Base-by-base conservation (phyloP, 768 basidiomycete species). In the Megacollybia marginata region DNA sequence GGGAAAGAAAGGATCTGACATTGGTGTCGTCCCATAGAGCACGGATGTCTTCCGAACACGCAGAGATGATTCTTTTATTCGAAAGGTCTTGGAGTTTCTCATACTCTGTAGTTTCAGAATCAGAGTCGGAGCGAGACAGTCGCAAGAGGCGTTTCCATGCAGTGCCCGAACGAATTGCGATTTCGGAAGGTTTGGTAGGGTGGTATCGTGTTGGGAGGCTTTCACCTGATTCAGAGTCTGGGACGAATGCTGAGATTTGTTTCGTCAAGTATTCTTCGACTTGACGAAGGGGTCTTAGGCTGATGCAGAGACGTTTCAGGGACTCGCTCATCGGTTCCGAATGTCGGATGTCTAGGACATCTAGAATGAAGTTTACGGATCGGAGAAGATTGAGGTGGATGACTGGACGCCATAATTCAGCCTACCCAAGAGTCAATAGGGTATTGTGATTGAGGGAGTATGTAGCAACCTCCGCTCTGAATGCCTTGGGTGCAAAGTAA, bases 361-460 rank as follows among this genome's bases (percentile, higher is more conserved):
- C 69, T 33, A 76, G 60, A 47, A 77, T 62, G 53, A 67, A 69
- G 55, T 70, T 71, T 46, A 76, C 68, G 23, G 72, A 70, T 48
- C 79, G 78, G 54, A 83, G 74, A 54, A 85, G 77, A 61, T 85
- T 84, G 58, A 84, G 75, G 59, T 82, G 76, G 49, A 85, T 80
- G 52, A 84, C 76, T 2, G 81, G 76, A 36, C 80, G 72, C 83
- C 83, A 85, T 38, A 76, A 66, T 43, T 72, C 73, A 5, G 72
- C 66, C 68, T 76, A 20, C 16, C 23, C 19, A 36, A 44, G 13
- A 13, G 15, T 44, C 15, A 40, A 23, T 9, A 44, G 23, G 44
- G 11, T 40, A 18, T 40, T 18, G 38, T 5, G 8, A 5, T 8
- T 15, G 18, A 36, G 16, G 10, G 10, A 40, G 9, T 16, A n/a